phyloP scores from a whole-genome alignment of 805 yeast genomes.

The Metschnikowia sp. region DNA sequence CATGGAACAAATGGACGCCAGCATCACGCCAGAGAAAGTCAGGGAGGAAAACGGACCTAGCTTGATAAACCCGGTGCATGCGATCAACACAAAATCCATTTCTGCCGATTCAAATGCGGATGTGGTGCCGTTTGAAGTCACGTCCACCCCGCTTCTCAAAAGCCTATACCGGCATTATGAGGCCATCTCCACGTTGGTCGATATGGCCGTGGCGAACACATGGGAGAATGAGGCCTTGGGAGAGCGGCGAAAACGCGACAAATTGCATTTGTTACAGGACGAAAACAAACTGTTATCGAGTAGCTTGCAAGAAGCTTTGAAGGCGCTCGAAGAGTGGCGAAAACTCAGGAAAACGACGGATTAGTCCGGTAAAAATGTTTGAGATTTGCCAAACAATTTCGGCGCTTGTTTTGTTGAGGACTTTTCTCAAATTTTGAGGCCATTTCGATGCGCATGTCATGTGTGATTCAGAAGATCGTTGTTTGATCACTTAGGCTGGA shows the following conservation, averaged over 20 bases:
- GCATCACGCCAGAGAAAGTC: slow-evolving; percentile 19
- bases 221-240: slow-evolving; percentile 6
- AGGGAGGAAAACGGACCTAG: background rate
- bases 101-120: slow-evolving; percentile 20
- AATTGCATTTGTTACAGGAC: slow-evolving; percentile 23
- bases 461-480: too few relatives aligned
- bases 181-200: slow-evolving; percentile 20
- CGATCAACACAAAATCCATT: slow-evolving; percentile 24
- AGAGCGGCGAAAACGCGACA: slow-evolving; percentile 11
- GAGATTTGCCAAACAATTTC: background rate
- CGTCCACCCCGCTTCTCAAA: slow-evolving; percentile 33
- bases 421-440: too few relatives aligned
- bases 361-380: too few relatives aligned
- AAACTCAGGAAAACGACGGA: slow-evolving; percentile 12
- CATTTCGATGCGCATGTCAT: background rate
- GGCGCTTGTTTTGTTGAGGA: background rate
- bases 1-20: slow-evolving; percentile 24
- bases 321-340: slow-evolving; percentile 40
- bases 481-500: too few relatives aligned
- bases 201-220: slow-evolving; percentile 3
- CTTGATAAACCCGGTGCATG: slow-evolving; percentile 28
- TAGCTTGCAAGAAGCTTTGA: slow-evolving; percentile 40
- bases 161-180: slow-evolving; percentile 35
- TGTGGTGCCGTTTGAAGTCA: slow-evolving; percentile 33
- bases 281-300: slow-evolving; percentile 31